Base-by-base conservation (phyloP, 192 early-diverging fungal species). In the Gonapodya prolifera region DNA sequence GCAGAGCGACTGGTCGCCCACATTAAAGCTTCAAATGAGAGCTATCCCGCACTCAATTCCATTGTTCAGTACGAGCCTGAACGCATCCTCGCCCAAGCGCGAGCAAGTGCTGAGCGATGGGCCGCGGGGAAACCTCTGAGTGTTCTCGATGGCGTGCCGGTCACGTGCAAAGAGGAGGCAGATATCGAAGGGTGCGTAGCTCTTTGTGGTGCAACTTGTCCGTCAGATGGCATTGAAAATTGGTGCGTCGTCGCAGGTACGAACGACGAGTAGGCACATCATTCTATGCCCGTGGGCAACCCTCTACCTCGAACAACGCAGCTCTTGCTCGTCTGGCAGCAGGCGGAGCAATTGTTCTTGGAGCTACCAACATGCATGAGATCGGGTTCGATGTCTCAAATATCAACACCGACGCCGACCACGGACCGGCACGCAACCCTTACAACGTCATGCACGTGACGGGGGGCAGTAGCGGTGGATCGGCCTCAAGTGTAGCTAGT, bases 321-420 rank as follows among this genome's bases (percentile, higher is more conserved):
- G 28, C 32, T 8, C 28, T 73, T 32, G 71, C 28, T 8, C 71
- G 71, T 8, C 71, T 73, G 28, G 28, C 28, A 2, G 71, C 18
- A 30, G 71, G 8, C 29, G 71, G 71, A 2, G 71, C 71, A 2
- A 18, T 73, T 8, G 32, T 73, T 73, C 8, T 32, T 8, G 71
- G 71, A 29, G 29, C 32, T 13, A 73, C 71, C 2, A 73, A 73
- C 71, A 73, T 73, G 71, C 28, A 73, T 32, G 71, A 73, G 31
- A 18, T 73, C 71, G 71, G 71, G 8, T 73, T 18, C 8, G 71
- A 73, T 29, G 32, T 73, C 71, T 16, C 2, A 2, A 32, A 32
- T 8, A 73, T 73, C 71, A 73, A 73, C 31, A 2, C 71, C 18
- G 13, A 30, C 31, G 2, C 71, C 32, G n/a, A n/a, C n/a, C n/a